Base-by-base conservation (phyloP, 331 rosid genomes). In the Acacia pycnantha region DNA sequence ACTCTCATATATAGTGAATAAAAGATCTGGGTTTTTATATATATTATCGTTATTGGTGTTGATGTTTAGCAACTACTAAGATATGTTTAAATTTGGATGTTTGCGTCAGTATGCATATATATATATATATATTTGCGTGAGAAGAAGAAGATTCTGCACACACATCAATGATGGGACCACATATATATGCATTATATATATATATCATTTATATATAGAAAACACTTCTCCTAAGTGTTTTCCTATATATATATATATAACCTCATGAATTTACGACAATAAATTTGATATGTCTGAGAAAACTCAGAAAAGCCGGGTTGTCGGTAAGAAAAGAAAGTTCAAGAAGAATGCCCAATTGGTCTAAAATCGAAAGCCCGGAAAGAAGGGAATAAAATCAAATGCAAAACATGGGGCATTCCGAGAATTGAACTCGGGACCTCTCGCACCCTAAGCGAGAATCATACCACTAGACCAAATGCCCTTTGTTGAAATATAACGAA, bases 391-490 rank as follows among this genome's bases (percentile, higher is more conserved):
- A 53, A n/a, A 53, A 21, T 26, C 3, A 58, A 22, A n/a, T 0
- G 6, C 15, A 8, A 70, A 2, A 46, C 2, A 8, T 2, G 31
- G 88, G 91, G 89, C 91, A 91, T 89, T 91, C 90, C 88, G 88
- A 90, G 91, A 90, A 89, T 90, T 87, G 92, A 90, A 87, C 91
- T 90, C 88, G 85, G 91, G 89, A 89, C 91, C 92, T 90, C 94
- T 89, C 86, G 88, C 91, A 87, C 94, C 91, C 91, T 83, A 87
- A 90, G 91, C 88, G 87, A 90, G 91, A 90, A 90, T 90, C 92
- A 82, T 87, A 85, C 91, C 90, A 90, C 90, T 87, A 87, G 90
- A 90, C 89, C 94, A 90, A 90, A 90, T 90, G 90, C 89, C 26
- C 58, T 37, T 18, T 48, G 54, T 48, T 14, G 53, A 13, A 2